These are phyloP conservation scores for Carex scoparia DNA, from an alignment of 176 grass and related monocot species.

Conservation along the genomic window DNA sequence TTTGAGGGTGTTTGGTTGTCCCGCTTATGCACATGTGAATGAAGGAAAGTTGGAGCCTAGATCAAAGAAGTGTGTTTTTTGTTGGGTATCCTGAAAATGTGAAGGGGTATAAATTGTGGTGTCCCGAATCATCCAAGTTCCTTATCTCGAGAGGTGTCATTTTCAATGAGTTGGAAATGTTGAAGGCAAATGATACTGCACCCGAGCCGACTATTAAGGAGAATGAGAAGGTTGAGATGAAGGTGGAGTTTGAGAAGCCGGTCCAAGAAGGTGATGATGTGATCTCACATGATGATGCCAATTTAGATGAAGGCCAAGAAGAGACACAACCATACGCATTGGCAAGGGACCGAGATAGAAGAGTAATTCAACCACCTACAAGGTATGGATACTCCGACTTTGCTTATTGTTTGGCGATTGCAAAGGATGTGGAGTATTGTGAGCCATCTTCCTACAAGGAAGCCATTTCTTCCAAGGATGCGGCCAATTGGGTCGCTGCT, in stretches of 20 bases:
- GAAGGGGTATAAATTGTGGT: not conserved
- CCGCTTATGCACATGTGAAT: not conserved
- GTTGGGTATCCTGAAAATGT: not conserved
- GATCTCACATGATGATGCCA: not conserved
- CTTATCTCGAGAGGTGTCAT: not conserved
- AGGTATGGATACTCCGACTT: not conserved
- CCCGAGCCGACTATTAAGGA: not conserved
- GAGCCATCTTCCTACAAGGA: not conserved
- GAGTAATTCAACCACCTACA: not conserved
- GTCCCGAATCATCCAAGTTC: not conserved
- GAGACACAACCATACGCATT: not conserved
- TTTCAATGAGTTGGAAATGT: not conserved
- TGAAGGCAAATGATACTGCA: not conserved
- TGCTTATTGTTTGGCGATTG: not conserved
- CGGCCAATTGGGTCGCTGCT: not conserved
- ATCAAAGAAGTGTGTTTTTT: not conserved
- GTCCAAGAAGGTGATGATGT: not conserved
- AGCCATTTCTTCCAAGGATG: not conserved
- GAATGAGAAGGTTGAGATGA: not conserved
- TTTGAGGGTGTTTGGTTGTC: constrained; percentile 5
- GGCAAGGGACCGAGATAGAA: not conserved
- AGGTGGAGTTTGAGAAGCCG: not conserved
- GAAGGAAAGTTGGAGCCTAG: not conserved
- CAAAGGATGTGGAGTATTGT: not conserved
- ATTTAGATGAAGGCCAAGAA: not conserved